Evolutionary conservation across 2,329 filamentous ascomycete genomes (phyloP).

Genomic region (Aspergillus ochraceoroseus): DNA sequence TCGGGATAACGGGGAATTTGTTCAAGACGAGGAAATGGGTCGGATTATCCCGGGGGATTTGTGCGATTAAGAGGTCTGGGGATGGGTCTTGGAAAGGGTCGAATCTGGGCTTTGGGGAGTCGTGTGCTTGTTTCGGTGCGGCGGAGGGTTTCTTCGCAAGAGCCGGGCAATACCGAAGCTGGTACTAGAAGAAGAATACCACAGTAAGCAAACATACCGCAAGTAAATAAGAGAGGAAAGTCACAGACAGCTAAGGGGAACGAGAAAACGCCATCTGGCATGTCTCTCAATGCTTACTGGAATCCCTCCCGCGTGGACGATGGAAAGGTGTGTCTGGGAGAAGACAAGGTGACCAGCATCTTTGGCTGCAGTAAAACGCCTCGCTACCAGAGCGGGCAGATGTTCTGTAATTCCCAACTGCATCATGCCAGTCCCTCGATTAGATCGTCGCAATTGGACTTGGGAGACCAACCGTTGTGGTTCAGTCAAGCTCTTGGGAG

Average conservation of each 20-base stretch:
- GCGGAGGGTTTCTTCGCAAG: constrained; percentile 43
- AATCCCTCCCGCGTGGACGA: constrained; percentile 32
- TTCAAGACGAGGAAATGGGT: constrained; percentile 45
- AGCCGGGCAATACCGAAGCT: constrained; percentile 48
- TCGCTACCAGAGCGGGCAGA: constrained; percentile 35
- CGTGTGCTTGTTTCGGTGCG: constrained; percentile 21
- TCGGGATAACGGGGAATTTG: constrained; percentile 47
- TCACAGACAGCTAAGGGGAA: too few relatives aligned
- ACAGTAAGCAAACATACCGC: too few relatives aligned
- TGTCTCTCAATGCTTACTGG: constrained; percentile 27
- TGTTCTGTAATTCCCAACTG: constrained; percentile 36
- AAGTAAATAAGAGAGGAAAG: too few relatives aligned
- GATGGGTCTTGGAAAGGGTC: constrained; percentile 46
- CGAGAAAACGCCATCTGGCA: too few relatives aligned
- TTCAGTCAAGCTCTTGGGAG: constrained; percentile 6
- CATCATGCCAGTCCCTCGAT: constrained; percentile 23
- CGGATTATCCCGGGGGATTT: constrained; percentile 34
- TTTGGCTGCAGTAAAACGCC: constrained; percentile 35
- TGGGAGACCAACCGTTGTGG: constrained; percentile 2
- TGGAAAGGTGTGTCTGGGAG: constrained; percentile 39
- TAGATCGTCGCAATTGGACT: constrained; percentile 7
- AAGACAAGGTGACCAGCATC: constrained; percentile 38
- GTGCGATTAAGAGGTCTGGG: constrained; percentile 40
- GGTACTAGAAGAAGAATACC: constrained; percentile 33
- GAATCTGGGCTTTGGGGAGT: constrained; percentile 28